Evolutionary conservation across 2,329 filamentous ascomycete species (phyloP).

Genomic region (Botrytis elliptica): DNA sequence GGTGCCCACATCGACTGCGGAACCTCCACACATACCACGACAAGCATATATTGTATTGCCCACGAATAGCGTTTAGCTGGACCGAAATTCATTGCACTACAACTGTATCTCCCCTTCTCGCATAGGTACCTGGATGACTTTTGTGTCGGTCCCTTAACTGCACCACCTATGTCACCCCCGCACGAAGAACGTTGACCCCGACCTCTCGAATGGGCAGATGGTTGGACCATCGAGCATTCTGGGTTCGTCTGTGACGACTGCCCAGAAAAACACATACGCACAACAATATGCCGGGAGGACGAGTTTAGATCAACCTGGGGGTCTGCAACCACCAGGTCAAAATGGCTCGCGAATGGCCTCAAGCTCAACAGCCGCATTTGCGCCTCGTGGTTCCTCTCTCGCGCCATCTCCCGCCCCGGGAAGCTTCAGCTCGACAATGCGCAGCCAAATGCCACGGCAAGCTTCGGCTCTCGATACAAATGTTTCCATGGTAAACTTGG

Average conservation of each 20-base stretch:
- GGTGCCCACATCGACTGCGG: constrained; percentile 5
- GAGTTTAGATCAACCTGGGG: constrained; percentile 56
- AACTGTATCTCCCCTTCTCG: background rate
- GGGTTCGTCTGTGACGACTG: constrained; percentile 53
- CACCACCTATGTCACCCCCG: constrained; percentile 37
- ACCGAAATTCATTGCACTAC: background rate
- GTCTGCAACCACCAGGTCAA: constrained; percentile 48
- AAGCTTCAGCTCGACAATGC: constrained; percentile 87
- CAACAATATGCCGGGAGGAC: constrained; percentile 47
- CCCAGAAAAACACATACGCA: constrained; percentile 51
- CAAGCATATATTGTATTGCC: constrained; percentile 1
- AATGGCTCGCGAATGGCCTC: constrained; percentile 52
- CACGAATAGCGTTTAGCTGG: background rate
- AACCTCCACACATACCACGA: constrained; percentile 5
- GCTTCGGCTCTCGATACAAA: constrained; percentile 59
- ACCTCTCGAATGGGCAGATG: constrained; percentile 39
- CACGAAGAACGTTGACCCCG: constrained; percentile 32
- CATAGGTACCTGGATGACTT: constrained; percentile 25
- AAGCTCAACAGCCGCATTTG: constrained; percentile 59
- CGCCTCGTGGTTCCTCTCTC: constrained; percentile 66
- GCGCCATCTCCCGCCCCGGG: constrained; percentile 71
- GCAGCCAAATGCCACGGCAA: constrained; percentile 65
- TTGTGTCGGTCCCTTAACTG: constrained; percentile 27
- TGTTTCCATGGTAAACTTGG: constrained; percentile 48
- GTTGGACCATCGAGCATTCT: constrained; percentile 47